Evolutionary conservation across 2,329 filamentous ascomycete genomes (phyloP), one percentile per base, ranked within the genome.

Genomic region (Cladobotryum protrusum): DNA sequence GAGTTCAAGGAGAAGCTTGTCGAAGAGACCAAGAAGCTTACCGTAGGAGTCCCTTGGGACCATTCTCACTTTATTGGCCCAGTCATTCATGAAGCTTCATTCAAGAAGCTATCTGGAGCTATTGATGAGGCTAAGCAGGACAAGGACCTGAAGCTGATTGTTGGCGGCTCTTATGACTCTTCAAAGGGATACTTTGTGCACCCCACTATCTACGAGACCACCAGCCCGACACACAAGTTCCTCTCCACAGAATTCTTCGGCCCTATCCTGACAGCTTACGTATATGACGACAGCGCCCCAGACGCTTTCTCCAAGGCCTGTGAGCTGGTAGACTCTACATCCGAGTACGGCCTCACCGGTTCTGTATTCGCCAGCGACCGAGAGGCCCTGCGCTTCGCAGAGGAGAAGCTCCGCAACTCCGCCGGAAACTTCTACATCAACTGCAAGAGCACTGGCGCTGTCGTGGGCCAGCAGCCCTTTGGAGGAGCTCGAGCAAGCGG

Each of bases 351-450:
- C 3, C 74, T 92, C 48, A 92, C 87, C 0, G 87, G 87, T 11
- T 78, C 86, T 52, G 74, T 92, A 48, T 92, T 92, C 65, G 85
- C 87, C 9, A 69, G 76, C 49, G 86, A 90, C 67, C 74, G 87
- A 37, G 69, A 75, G 43, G 83, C 77, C 13, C 71, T 90, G 52
- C 77, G 83, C 19, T 75, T 76, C 49, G 87, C 86, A 0, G 86
- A 90, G 67, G 80, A 89, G 58, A 78, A 75, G 53, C 74, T 92
- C 47, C 76, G 86, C 56, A 82, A 90, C 63, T 73, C 84, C 0
- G 87, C 87, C 1, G 87, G 87, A 39, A 92, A 92, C 73, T 91
- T 91, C 66, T 92, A 92, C 72, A 77, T 92, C 70, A 92, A 91
- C 72, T 87, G 84, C 74, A 91, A 91, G 78, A 85, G 81, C 67